Evolutionary conservation across 192 early-diverging fungal species (phyloP), one percentile per base, ranked within the genome.

Genomic region (Helicostylum pulchrum): DNA sequence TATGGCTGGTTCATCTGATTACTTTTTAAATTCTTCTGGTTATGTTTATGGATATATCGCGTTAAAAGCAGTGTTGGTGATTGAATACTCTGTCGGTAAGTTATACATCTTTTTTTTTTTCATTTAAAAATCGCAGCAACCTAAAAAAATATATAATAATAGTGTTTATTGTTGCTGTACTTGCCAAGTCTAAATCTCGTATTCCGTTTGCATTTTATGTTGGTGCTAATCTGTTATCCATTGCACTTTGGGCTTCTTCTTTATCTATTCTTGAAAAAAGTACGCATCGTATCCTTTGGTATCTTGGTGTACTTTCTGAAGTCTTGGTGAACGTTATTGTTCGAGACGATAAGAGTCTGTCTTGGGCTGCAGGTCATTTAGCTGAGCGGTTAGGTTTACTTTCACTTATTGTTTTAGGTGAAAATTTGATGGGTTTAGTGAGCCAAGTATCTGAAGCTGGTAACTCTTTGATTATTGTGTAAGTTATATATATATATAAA

Each of bases 311-410:
- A 7, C n/a, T 72, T 3, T 61, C 65, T 32, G 79, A 81, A 44
- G 55, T 81, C 1, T 34, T 65, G 1, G 76, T 78, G 7, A 67
- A 76, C 15, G 19, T 81, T 17, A 56, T 73, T 17, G 72, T 81
- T 19, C 53, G 70, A n/a, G 53, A 65, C 9, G 63, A 74, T 49
- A 78, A 75, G 10, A 65, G 68, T 1, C 64, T 81, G 5, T 78
- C 79, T 3, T 78, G 74, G 75, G 79, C 79, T 15, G 79, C 77
- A 4, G 78, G 79, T 53, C 79, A 81, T 49, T 60, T 81, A 21
- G 77, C 79, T 4, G 79, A 81, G 19, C 73, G 79, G 7, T 68
- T 81, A 14, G 79, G 77, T 2, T 46, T 81, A 14, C 66, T 81
- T 1, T 73, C 79, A 3, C 55, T 81, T 17, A 78, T 81, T 66